These are phyloP conservation scores for Yamadazyma phyllophila DNA, from an alignment of 805 yeast species.

Conservation along the genomic window DNA sequence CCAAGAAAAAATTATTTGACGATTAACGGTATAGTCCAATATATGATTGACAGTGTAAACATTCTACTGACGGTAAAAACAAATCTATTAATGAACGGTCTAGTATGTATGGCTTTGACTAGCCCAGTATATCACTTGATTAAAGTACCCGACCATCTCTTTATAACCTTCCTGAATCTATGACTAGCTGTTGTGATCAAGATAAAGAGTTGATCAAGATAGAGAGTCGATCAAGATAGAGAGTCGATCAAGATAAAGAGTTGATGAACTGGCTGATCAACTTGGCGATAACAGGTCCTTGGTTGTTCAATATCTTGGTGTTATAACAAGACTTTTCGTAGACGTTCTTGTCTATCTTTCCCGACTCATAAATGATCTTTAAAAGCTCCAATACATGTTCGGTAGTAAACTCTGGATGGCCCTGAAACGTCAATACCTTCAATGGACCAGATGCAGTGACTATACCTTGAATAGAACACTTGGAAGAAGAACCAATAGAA, in stretches of 20 bases:
- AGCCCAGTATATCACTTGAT: too few species aligned
- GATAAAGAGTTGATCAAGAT: slow-evolving; percentile 12
- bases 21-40: slow-evolving; percentile 6
- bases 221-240: slow-evolving; percentile 17
- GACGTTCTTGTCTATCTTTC: slow-evolving; percentile 22
- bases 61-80: too few species aligned
- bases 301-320: slow-evolving; percentile 34
- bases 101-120: too few species aligned
- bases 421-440: slow-evolving; percentile 70
- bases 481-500: slow-evolving; percentile 51
- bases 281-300: slow-evolving; percentile 38
- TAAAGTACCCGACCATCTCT: too few species aligned
- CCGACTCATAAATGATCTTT: slow-evolving; percentile 16
- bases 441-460: slow-evolving; percentile 42
- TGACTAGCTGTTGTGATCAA: too few species aligned
- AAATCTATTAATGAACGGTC: too few species aligned
- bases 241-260: neutral
- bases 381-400: slow-evolving; percentile 28
- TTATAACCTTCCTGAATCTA: too few species aligned
- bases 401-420: slow-evolving; percentile 79
- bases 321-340: slow-evolving; percentile 27
- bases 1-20: slow-evolving; percentile 26
- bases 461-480: slow-evolving; percentile 67
- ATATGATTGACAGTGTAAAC: neutral
- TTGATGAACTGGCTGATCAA: slow-evolving; percentile 35